Evolutionary conservation across 805 yeast species (phyloP), one percentile per base, ranked within the genome.

Genomic region (Millerozyma acaciae): DNA sequence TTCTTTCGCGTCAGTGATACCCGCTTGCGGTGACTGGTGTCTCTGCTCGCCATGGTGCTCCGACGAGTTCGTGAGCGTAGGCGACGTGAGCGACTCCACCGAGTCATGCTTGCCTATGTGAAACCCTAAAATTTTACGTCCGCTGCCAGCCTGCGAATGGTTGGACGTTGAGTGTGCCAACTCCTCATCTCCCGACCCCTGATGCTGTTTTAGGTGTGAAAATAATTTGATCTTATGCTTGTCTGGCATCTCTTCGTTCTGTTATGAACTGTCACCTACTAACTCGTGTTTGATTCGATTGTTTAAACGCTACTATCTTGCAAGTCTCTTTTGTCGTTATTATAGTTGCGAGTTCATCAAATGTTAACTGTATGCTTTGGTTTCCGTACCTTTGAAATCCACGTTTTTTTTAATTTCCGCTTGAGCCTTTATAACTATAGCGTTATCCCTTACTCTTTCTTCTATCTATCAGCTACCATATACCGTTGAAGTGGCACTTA

Each of bases 61-160:
- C 6, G 55, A 42, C 1, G 60, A 48, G 39, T 62, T 58, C 29
- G 65, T 56, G 27, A 55, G 41, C 0, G 62, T 53, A 12, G 72
- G 70, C 12, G 60, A 51, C 6, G 61, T 39, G 21, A 64, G 45
- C 19, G 59, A 50, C 6, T 65, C 70, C 26, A 42, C 47, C 3
- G 69, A 60, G 27, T 65, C 72, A 45, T 62, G 68, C 34, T 53
- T 60, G 9, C 70, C 70, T 8, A 65, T 60, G 31, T 56, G 57
- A 38, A 65, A 57, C n/a, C 70, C 70, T 18, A 65, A 45, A 33
- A 65, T 63, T 37, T 57, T 57, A 30, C 61, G 43, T 10, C 33
- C 23, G 13, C 15, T 7, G 26, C 26, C 26, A n/a, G 10, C 15
- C 10, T 23, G 26, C 9, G 59, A 44, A 32, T 50, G 60, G 41